Base-by-base conservation (phyloP, 768 basidiomycete species). In the Gloeophyllum trabeum region DNA sequence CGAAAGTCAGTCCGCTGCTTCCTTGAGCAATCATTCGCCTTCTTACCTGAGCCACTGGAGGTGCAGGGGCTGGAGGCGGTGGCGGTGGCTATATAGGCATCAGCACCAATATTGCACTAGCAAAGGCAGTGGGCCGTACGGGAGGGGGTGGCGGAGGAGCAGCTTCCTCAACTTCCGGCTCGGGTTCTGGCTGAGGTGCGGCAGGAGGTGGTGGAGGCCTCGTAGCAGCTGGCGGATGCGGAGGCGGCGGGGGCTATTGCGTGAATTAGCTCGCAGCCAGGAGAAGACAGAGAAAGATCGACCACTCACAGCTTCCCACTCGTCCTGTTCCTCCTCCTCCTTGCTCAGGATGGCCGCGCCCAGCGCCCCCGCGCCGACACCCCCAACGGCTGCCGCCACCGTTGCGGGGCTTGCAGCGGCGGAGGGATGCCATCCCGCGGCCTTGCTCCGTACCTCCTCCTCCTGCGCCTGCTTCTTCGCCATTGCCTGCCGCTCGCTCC, bases 401-500 rank as follows among this genome's bases (percentile, higher is more conserved):
- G 25, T 40, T n/a, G 35, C 41, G 7, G 10, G 7, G 20, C 13
- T 37, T 19, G 36, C 39, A 23, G 51, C 45, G 2, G 62, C 50
- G 0, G 71, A 56, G 4, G 69, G 51, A 34, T 61, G 58, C 52
- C 68, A 69, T 13, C 68, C 68, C 1, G 80, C 77, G 35, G 66
- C 63, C 35, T 67, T 76, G 52, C 84, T 88, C 36, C 63, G 64
- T 6, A 68, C 65, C 46, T 79, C 80, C 43, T 90, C 92, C 49
- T 86, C 89, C 49, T 81, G 86, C 13, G 71, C 67, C 51, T 89
- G 85, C 55, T 82, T 81, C 68, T 92, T 93, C 1, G 90, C 83
- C n/a, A 81, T 64, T 0, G 87, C 91, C 55, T 97, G 93, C 18
- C 93, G 71, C 58, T 98, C 86, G 44, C 75, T 84, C 94, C 94